Percentiles rank a stretch among this genome's conserved stretches.
phyloP scores from a whole-genome alignment of 1,284 basidiomycete genomes.

The Irpex sp. region DNA sequence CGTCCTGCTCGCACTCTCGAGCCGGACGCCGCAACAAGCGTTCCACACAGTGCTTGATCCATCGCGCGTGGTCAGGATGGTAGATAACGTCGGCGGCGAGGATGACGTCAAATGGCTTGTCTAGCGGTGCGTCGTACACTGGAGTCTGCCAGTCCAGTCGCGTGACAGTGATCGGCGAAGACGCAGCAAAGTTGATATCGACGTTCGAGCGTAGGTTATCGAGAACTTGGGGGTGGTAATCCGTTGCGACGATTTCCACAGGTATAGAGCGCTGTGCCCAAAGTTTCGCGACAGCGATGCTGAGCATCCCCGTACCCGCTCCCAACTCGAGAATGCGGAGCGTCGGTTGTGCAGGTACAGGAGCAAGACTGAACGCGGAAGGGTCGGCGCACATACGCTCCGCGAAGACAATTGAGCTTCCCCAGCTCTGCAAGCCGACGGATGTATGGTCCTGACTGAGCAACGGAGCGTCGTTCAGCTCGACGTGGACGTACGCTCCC shows the following conservation, averaged over 20 bases:
- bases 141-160: slow-evolving; percentile 72
- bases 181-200: slow-evolving; percentile 46
- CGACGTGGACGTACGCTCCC: slow-evolving; percentile 37
- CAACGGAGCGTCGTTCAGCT: slow-evolving; percentile 78
- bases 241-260: slow-evolving; percentile 60
- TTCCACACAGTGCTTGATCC: slow-evolving; percentile 61
- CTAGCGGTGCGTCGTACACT: slow-evolving; percentile 28
- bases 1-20: slow-evolving; percentile 1
- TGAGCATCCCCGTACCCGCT: slow-evolving; percentile 83
- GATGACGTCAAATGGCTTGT: slow-evolving; percentile 49
- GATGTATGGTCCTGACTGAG: slow-evolving; percentile 70
- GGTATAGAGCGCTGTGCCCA: slow-evolving; percentile 25
- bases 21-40: slow-evolving; percentile 38
- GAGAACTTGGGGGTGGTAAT: slow-evolving; percentile 78
- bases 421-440: slow-evolving; percentile 90
- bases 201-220: slow-evolving; percentile 69
- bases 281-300: slow-evolving; percentile 66
- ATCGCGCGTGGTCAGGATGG: slow-evolving; percentile 59
- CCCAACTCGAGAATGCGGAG: slow-evolving; percentile 77
- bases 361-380: slow-evolving; percentile 36
- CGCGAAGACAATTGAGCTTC: slow-evolving; percentile 74
- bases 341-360: neutral
- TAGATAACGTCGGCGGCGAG: slow-evolving; percentile 70
- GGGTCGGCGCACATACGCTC: slow-evolving; percentile 65
- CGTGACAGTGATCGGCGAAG: slow-evolving; percentile 35